A percentile compares a stretch with the other conserved stretches of the same genome.
These are phyloP conservation scores for Pichia deserticola DNA, from an alignment of 805 yeast genomes.

Conservation along the genomic window DNA sequence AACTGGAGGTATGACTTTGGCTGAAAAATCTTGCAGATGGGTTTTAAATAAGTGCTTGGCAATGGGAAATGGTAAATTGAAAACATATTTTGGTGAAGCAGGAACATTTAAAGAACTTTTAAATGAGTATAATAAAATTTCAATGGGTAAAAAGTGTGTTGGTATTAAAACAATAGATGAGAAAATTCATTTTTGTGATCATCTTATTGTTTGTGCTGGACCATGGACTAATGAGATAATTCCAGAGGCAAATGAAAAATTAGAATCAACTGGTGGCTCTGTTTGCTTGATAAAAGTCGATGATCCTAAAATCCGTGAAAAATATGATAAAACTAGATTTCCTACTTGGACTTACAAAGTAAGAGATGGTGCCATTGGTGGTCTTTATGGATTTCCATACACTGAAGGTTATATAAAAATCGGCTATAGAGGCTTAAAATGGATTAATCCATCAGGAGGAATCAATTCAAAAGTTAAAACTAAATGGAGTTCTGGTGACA, in stretches of 20 bases:
- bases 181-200: constrained; percentile 14
- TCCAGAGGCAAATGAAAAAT: constrained; percentile 23
- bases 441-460: constrained; percentile 20
- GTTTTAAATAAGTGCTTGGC: constrained; percentile 19
- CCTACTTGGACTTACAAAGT: constrained; percentile 27
- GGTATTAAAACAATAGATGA: constrained; percentile 24
- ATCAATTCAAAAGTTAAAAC: constrained; percentile 23
- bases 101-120: constrained; percentile 14
- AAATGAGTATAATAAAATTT: constrained; percentile 6
- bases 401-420: constrained; percentile 24
- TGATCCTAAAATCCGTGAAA: constrained; percentile 11
- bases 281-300: constrained; percentile 23
- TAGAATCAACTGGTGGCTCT: constrained; percentile 28
- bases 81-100: constrained; percentile 17
- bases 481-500: constrained; percentile 17
- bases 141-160: constrained; percentile 13
- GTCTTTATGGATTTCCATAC: constrained; percentile 27
- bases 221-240: constrained; percentile 24
- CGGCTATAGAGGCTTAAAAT: constrained; percentile 27
- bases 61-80: constrained; percentile 16
- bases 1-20: constrained; percentile 26
- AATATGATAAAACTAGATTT: constrained; percentile 17
- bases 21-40: constrained; percentile 29
- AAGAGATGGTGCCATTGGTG: constrained; percentile 26
- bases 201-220: constrained; percentile 22